These are phyloP conservation scores for Claviceps maximensis DNA, from an alignment of 2,329 filamentous ascomycete species.

Conservation along the genomic window DNA sequence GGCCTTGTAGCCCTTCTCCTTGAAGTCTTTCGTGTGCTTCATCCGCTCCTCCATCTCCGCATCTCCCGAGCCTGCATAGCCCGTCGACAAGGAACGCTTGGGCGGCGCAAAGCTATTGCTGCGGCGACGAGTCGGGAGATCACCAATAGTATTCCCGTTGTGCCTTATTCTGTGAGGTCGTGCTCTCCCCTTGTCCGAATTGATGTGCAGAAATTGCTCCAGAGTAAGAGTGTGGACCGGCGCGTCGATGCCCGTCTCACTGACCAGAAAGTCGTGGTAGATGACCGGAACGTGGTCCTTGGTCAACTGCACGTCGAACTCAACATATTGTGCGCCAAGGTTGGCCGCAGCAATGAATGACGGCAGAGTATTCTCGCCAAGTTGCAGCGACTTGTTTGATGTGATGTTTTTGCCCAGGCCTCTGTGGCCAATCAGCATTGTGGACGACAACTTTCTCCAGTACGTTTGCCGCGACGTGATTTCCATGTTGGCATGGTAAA, in stretches of 20 bases:
- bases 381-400: conserved; percentile 72
- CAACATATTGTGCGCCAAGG: conserved; percentile 64
- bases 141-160: conserved; percentile 1
- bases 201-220: conserved; percentile 90
- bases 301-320: conserved; percentile 89
- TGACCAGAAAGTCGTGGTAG: conserved; percentile 96
- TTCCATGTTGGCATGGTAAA: conserved; percentile 85
- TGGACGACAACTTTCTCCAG: conserved; percentile 84
- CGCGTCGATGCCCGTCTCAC: conserved; percentile 92
- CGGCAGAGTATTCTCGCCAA: conserved; percentile 90
- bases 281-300: conserved; percentile 98
- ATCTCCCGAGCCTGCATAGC: conserved; percentile 29
- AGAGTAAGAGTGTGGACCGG: conserved; percentile 90
- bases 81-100: conserved; percentile 43
- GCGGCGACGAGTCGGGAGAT: conserved; percentile 8
- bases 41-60: conserved; percentile 60
- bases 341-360: conserved; percentile 97
- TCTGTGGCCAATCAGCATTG: conserved; percentile 64
- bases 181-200: conserved; percentile 34
- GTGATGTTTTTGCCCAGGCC: conserved; percentile 83
- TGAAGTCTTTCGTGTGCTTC: conserved; percentile 94
- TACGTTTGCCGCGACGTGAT: conserved; percentile 86
- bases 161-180: neutral
- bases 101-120: conserved; percentile 26
- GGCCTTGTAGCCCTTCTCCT: conserved; percentile 87